Conservation (phyloP, 2,329 filamentous ascomycete genomes). For the Diaporthe capsici region DNA sequence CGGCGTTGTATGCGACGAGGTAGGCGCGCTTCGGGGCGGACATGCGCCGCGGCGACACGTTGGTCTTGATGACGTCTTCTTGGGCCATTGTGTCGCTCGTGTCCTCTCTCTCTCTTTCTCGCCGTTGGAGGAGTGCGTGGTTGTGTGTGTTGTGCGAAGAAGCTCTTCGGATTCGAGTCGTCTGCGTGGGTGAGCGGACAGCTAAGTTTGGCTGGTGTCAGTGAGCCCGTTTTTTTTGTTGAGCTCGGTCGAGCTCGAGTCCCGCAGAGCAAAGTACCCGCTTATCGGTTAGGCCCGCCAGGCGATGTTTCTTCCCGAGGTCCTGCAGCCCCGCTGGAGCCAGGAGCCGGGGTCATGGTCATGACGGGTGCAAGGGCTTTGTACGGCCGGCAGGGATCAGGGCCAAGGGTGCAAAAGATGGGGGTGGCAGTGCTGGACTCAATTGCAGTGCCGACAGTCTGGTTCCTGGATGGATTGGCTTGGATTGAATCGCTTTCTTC, state of each 20-base stretch:
- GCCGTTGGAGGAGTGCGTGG: background rate
- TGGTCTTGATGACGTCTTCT: slow-evolving; percentile 44
- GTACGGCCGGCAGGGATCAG: slow-evolving; percentile 35
- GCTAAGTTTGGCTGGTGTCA: background rate
- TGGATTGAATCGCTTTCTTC: slow-evolving; percentile 22
- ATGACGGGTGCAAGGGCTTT: background rate
- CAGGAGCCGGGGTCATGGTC: background rate
- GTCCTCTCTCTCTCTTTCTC: no score
- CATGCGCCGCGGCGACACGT: slow-evolving; percentile 44
- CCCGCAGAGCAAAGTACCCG: slow-evolving; percentile 4
- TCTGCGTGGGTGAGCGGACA: background rate
- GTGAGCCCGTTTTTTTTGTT: slow-evolving; percentile 12
- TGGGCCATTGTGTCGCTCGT: slow-evolving; percentile 44
- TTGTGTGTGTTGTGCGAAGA: background rate
- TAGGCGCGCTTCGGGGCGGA: slow-evolving; percentile 46
- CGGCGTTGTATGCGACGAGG: slow-evolving; percentile 41
- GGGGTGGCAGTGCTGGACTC: slow-evolving; percentile 40
- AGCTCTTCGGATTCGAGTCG: background rate
- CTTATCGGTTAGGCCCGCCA: slow-evolving; percentile 23
- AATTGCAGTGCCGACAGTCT: slow-evolving; percentile 9
- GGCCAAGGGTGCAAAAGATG: slow-evolving; percentile 27
- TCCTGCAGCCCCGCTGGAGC: background rate
- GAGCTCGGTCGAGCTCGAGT: slow-evolving; percentile 10
- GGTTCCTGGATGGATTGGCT: slow-evolving; percentile 33
- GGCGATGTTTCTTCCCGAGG: background rate